phyloP scores from a whole-genome alignment of 2,329 filamentous ascomycete species.

The Fusarium clavum region DNA sequence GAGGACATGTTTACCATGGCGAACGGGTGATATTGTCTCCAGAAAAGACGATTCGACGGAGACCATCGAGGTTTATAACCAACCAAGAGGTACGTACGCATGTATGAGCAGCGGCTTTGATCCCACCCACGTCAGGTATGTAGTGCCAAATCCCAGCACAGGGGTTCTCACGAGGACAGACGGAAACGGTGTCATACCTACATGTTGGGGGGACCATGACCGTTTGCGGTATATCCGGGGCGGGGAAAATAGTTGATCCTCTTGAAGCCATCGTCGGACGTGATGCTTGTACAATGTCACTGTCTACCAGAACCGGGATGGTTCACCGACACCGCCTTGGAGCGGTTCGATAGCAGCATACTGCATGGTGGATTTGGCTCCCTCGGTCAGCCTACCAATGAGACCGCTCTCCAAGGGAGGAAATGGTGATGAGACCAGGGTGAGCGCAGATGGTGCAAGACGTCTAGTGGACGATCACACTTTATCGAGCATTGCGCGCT shows the following conservation, averaged over 20 bases:
- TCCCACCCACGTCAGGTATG: conserved; percentile 42
- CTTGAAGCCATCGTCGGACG: conserved; percentile 47
- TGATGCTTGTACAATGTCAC: conserved; percentile 46
- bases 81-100: conserved; percentile 22
- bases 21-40: conserved; percentile 6
- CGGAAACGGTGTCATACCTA: conserved; percentile 47
- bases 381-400: conserved; percentile 45
- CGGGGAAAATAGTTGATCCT: conserved; percentile 45
- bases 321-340: conserved; percentile 48
- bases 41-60: conserved; percentile 19
- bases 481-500: conserved; percentile 45
- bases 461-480: conserved; percentile 45
- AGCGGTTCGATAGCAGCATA: conserved; percentile 47
- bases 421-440: conserved; percentile 47
- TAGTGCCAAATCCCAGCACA: conserved; percentile 37
- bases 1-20: conserved; percentile 26
- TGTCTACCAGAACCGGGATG: conserved; percentile 43
- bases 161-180: conserved; percentile 46
- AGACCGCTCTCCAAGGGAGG: conserved; percentile 40
- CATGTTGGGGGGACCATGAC: conserved; percentile 42
- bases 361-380: conserved; percentile 42
- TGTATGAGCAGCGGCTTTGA: conserved; percentile 42
- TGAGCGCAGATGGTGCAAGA: conserved; percentile 48
- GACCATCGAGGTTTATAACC: conserved; percentile 29
- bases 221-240: conserved; percentile 46